phyloP scores from a whole-genome alignment of 176 grass and related monocot species.

The Hyparrhenia diplandra region DNA sequence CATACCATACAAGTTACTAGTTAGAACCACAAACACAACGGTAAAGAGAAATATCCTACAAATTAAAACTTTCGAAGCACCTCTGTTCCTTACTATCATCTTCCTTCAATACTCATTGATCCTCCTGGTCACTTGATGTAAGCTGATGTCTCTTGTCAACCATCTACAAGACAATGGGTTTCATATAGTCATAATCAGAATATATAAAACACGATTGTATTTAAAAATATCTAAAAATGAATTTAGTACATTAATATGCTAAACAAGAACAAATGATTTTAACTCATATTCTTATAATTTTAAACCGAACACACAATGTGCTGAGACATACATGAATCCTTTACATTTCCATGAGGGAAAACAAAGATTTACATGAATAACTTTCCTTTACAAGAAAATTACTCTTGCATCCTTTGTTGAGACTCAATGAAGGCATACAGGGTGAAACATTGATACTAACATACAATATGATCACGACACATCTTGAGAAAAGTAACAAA shows the following conservation, averaged over 20 bases:
- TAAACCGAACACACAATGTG: neutral
- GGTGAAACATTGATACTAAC: neutral
- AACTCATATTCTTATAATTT: neutral
- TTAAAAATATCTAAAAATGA: neutral
- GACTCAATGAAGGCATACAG: neutral
- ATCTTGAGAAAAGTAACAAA: neutral
- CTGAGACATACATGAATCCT: neutral
- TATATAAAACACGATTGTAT: neutral
- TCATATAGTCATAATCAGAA: slow-evolving; percentile 16
- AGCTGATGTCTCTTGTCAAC: neutral
- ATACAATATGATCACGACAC: neutral
- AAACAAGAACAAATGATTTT: neutral
- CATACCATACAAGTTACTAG: neutral
- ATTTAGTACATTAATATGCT: neutral
- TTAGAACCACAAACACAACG: neutral
- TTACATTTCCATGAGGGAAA: neutral
- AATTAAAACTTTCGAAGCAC: neutral
- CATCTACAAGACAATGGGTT: slow-evolving; percentile 17
- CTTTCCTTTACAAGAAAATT: slow-evolving; percentile 7
- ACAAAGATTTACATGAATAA: neutral
- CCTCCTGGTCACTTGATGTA: neutral
- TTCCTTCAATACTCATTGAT: neutral
- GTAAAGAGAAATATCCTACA: neutral
- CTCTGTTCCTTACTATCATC: neutral
- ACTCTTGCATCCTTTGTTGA: neutral